Conservation (phyloP, 164 flowering plant species). For the Stephania cephalantha region DNA sequence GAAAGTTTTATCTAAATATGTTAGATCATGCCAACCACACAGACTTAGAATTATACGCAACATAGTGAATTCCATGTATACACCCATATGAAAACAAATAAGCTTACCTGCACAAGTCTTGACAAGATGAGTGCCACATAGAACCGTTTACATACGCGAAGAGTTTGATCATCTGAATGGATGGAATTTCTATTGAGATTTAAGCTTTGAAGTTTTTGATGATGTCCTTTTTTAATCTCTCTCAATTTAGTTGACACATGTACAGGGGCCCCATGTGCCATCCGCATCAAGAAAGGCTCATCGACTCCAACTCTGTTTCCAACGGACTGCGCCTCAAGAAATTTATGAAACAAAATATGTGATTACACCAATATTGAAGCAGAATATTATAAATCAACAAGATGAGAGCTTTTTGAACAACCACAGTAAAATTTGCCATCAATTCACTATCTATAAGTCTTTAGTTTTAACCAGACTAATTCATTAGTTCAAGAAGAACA, state of each 20-base stretch:
- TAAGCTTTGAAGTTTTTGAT: slow-evolving; percentile 25
- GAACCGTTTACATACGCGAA: slow-evolving; percentile 81
- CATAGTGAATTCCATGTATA: background rate
- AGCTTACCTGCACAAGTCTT: slow-evolving; percentile 80
- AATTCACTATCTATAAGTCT: background rate
- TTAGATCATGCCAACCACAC: background rate
- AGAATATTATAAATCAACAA: background rate
- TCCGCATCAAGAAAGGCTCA: slow-evolving; percentile 95
- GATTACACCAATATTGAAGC: slow-evolving; percentile 2
- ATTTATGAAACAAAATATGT: slow-evolving; percentile 4
- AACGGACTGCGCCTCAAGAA: slow-evolving; percentile 61
- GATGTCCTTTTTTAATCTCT: slow-evolving; percentile 33
- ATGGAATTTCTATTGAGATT: slow-evolving; percentile 22
- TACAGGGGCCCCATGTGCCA: slow-evolving; percentile 95
- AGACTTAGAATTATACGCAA: background rate
- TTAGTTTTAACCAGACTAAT: background rate
- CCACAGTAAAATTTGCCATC: background rate
- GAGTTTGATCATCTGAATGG: slow-evolving; percentile 64
- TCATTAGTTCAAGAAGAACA: background rate
- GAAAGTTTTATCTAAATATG: background rate
- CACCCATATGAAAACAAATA: background rate
- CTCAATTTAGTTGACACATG: slow-evolving; percentile 35
- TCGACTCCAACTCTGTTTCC: slow-evolving; percentile 87
- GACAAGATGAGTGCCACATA: slow-evolving; percentile 93
- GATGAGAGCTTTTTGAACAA: background rate